Conservation (phyloP, 1,284 basidiomycete genomes). For the Ganoderma lucidum region DNA sequence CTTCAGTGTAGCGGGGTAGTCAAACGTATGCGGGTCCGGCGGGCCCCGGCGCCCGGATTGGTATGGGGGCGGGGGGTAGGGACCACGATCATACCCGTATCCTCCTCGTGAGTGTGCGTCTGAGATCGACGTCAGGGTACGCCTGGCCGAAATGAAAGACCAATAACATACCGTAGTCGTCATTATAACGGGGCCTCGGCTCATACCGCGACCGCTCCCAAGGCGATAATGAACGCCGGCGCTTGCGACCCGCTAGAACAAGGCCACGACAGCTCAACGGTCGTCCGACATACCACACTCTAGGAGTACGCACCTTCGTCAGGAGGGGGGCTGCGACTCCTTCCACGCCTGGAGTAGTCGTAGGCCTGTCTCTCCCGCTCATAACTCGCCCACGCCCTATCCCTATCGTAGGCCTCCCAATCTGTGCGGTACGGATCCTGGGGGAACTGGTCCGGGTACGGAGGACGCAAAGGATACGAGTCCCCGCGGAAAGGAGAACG, state of each 20-base stretch:
- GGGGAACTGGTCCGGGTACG: conserved; percentile 65
- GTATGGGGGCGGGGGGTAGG: conserved; percentile 51
- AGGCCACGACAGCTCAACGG: conserved; percentile 23
- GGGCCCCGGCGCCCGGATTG: conserved; percentile 63
- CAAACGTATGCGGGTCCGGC: conserved; percentile 83
- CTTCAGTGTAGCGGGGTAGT: conserved; percentile 83
- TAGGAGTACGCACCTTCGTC: conserved; percentile 68
- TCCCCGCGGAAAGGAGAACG: conserved; percentile 71
- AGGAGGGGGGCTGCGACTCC: conserved; percentile 74
- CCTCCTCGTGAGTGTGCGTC: conserved; percentile 70
- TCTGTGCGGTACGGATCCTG: conserved; percentile 65
- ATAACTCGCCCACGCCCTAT: conserved; percentile 67
- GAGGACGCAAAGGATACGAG: conserved; percentile 55
- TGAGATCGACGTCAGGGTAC: conserved; percentile 39
- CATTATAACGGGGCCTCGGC: conserved; percentile 79
- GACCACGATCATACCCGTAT: conserved; percentile 65
- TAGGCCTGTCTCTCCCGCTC: conserved; percentile 74
- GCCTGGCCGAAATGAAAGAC: background rate
- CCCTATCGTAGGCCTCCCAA: conserved; percentile 77
- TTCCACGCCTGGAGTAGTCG: conserved; percentile 64
- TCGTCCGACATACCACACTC: conserved; percentile 4
- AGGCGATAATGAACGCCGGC: conserved; percentile 87
- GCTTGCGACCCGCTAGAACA: conserved; percentile 69
- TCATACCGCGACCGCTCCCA: conserved; percentile 83
- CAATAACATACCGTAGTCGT: conserved; percentile 73